Base-by-base conservation (phyloP, 768 basidiomycete species). In the Mycena olivaceomarginata region DNA sequence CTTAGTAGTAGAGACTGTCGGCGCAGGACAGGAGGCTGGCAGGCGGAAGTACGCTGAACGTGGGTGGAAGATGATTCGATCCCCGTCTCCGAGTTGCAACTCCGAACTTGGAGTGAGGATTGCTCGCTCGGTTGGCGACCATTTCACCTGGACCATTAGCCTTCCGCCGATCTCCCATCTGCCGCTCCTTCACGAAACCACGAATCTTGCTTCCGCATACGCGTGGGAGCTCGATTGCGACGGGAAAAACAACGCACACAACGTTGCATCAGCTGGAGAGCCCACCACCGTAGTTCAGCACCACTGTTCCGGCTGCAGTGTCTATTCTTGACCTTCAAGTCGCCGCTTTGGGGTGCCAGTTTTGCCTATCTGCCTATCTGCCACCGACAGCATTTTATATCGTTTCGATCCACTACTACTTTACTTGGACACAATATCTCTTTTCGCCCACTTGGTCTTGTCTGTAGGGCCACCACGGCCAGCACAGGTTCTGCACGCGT, bases 31-130 rank as follows among this genome's bases (percentile, higher is more conserved):
- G 16, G 74, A 69, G 7, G 81, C 80, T 5, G 74, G 74, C 20
- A 53, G 84, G 9, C 60, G 71, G 9, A 90, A 90, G 70, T 90
- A 89, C 76, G 40, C 70, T 6, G 18, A 46, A 1, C 84, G 89
- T 1, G 89, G 89, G 0, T 91, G 87, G 87, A 73, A 72, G 6
- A 74, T 86, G 74, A 13, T 48, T 6, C 1, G 8, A 0, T 1
- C 65, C 5, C n/a, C 43, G 25, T 46, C 53, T 4, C 4, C n/a
- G 7, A 70, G 64, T 16, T 2, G 20, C 8, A 37, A 22, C 3
- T 67, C 65, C 2, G 75, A 68, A n/a, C 59, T 76, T 12, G 70
- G 46, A 0, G 59, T 63, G 6, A 18, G 65, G n/a, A 13, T 62
- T 2, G 4, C 41, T 6, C 75, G 75, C 46, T 76, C 57, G 57